phyloP scores from a whole-genome alignment of 345 rosid genomes.

The Populus simonii region DNA sequence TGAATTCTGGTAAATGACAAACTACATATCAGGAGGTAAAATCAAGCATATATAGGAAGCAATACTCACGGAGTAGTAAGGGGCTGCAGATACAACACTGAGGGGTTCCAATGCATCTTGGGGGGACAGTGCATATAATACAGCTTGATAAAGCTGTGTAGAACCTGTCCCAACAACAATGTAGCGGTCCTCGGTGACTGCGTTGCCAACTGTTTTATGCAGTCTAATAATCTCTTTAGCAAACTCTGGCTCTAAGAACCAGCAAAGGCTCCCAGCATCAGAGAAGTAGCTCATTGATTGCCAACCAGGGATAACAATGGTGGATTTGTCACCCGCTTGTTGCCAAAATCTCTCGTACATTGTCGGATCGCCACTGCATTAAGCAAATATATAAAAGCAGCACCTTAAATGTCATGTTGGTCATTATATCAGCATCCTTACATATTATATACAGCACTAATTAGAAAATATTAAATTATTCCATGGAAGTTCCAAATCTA shows the following conservation, averaged over 20 bases:
- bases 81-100: slow-evolving; percentile 76
- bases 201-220: slow-evolving; percentile 76
- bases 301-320: slow-evolving; percentile 80
- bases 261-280: slow-evolving; percentile 59
- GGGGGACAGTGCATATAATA: slow-evolving; percentile 70
- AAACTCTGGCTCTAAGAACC: slow-evolving; percentile 86
- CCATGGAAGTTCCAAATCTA: background rate
- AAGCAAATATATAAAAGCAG: slow-evolving; percentile 8
- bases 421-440: background rate
- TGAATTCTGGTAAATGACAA: background rate
- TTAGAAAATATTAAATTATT: background rate
- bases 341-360: slow-evolving; percentile 79
- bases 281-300: slow-evolving; percentile 85
- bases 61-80: slow-evolving; percentile 70
- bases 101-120: slow-evolving; percentile 55
- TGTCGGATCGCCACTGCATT: slow-evolving; percentile 88
- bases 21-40: background rate
- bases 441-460: background rate
- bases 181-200: slow-evolving; percentile 55
- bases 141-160: slow-evolving; percentile 82
- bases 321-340: slow-evolving; percentile 60
- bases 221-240: slow-evolving; percentile 56
- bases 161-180: slow-evolving; percentile 93
- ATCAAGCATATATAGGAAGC: background rate
- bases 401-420: background rate